These are phyloP conservation scores for Aspergillus mulundensis DNA, from an alignment of 495 filamentous ascomycete species.

Conservation along the genomic window DNA sequence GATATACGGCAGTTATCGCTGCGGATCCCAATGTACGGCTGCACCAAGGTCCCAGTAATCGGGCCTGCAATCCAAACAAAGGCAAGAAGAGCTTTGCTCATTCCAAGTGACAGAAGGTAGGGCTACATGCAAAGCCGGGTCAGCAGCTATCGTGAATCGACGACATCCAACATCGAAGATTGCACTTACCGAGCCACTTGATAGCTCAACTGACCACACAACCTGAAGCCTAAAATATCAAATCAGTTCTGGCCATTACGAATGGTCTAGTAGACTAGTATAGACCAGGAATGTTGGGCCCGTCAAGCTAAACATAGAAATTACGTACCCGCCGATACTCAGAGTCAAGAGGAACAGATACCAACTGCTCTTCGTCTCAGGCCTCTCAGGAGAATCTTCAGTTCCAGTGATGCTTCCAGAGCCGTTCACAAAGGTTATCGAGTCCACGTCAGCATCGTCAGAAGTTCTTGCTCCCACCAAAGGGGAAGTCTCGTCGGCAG, in stretches of 20 bases:
- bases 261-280: conserved; percentile 3
- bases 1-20: conserved; percentile 78
- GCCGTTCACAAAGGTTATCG: conserved; percentile 7
- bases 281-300: background rate
- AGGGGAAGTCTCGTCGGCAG: conserved; percentile 38
- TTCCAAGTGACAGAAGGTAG: conserved; percentile 68
- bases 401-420: conserved; percentile 17
- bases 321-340: conserved; percentile 63
- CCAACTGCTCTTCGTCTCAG: conserved; percentile 61
- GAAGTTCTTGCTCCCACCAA: conserved; percentile 28
- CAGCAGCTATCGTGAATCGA: background rate
- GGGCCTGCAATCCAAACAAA: conserved; percentile 94
- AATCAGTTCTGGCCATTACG: conserved; percentile 20
- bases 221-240: conserved; percentile 62
- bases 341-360: conserved; percentile 82
- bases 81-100: conserved; percentile 90
- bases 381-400: conserved; percentile 10
- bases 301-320: background rate
- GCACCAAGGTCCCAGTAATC: conserved; percentile 78
- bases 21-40: conserved; percentile 89
- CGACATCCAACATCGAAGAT: background rate
- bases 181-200: conserved; percentile 67
- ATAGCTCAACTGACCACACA: conserved; percentile 90
- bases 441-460: conserved; percentile 18
- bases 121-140: conserved; percentile 37